Evolutionary conservation across 176 grass and related monocot species (phyloP).

Genomic region (Hordeum vulgare): MorexV3_pseudomolecules_assembly NC_058520.1:79094722-79095221

Average conservation of each 20-base stretch:
- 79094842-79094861: neutral
- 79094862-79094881: conserved; percentile 72
- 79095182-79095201: too few species aligned
- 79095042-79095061: neutral
- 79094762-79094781: too few species aligned
- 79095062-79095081: neutral
- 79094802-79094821: too few species aligned
- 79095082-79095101: neutral
- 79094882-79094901: conserved; percentile 95
- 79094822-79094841: neutral
- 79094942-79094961: conserved; percentile 49
- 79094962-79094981: conserved; percentile 60
- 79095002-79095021: neutral
- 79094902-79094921: conserved; percentile 97
- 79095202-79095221: too few species aligned
- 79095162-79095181: too few species aligned
- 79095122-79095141: too few species aligned
- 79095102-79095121: too few species aligned
- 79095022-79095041: neutral
- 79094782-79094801: too few species aligned
- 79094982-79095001: conserved; percentile 73
- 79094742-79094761: too few species aligned
- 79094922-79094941: conserved; percentile 55
- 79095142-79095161: too few species aligned
- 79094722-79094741: too few species aligned